These are phyloP conservation scores for Suillus americanus DNA, from an alignment of 768 basidiomycete genomes.

Conservation along the genomic window DNA sequence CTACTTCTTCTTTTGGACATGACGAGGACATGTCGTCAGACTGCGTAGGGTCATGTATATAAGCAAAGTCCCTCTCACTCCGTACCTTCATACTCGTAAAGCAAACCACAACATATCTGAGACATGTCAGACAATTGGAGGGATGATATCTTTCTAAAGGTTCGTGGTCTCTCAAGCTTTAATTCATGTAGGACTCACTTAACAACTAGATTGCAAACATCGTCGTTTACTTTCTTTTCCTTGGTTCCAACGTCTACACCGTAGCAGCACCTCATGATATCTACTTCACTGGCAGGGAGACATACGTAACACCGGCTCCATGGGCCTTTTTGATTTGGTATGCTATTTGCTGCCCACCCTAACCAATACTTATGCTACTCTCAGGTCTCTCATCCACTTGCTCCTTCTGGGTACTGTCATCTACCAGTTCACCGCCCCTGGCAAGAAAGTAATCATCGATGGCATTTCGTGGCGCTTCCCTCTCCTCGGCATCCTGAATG, in stretches of 20 bases:
- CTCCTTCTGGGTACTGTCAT: constrained; percentile 89
- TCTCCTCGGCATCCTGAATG: constrained; percentile 81
- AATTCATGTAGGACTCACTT: neutral
- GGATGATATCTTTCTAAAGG: constrained; percentile 83
- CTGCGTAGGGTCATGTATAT: constrained; percentile 17
- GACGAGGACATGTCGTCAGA: constrained; percentile 22
- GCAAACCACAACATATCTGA: neutral
- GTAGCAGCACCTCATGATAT: constrained; percentile 72
- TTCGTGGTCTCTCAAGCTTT: constrained; percentile 20
- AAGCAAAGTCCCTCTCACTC: constrained; percentile 27
- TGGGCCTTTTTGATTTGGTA: constrained; percentile 93
- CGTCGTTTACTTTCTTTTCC: constrained; percentile 77
- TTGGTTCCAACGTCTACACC: constrained; percentile 90
- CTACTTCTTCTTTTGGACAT: constrained; percentile 8
- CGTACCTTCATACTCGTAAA: constrained; percentile 11
- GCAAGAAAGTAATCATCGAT: constrained; percentile 80
- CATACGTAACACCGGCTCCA: constrained; percentile 92
- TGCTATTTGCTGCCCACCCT: constrained; percentile 14
- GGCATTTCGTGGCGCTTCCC: constrained; percentile 92
- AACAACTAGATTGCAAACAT: constrained; percentile 67
- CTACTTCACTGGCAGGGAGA: constrained; percentile 76
- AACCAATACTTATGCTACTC: constrained; percentile 10
- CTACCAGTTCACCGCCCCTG: constrained; percentile 81
- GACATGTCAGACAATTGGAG: constrained; percentile 65
- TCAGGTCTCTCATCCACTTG: constrained; percentile 83